These are phyloP conservation scores for Suillus sp. DNA, from an alignment of 768 basidiomycete species.

Conservation along the genomic window DNA sequence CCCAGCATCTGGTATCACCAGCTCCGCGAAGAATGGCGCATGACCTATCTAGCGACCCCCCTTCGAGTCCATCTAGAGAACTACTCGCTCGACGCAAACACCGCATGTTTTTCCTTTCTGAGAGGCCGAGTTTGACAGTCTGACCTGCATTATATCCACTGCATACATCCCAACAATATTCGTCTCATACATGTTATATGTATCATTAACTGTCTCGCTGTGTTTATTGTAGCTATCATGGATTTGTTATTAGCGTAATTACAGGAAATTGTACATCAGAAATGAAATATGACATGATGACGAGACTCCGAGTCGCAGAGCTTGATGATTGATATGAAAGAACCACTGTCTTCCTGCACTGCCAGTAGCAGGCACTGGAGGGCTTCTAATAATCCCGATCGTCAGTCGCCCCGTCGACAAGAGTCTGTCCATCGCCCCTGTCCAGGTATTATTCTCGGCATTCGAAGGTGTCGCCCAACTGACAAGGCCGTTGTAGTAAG, in stretches of 20 bases:
- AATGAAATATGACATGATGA: not conserved
- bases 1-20: constrained; percentile 69
- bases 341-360: not conserved
- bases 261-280: constrained; percentile 8
- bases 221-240: constrained; percentile 6
- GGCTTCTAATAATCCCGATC: not conserved
- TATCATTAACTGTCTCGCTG: constrained; percentile 12
- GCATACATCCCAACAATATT: constrained; percentile 2
- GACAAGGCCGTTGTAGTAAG: not conserved
- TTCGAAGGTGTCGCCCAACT: not conserved
- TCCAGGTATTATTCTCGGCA: not conserved
- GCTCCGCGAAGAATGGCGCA: constrained; percentile 44
- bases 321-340: not conserved
- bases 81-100: constrained; percentile 42
- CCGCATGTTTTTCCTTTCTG: constrained; percentile 32
- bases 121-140: constrained; percentile 4
- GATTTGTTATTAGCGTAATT: constrained; percentile 11
- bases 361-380: not conserved
- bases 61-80: constrained; percentile 50
- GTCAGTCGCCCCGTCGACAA: not conserved
- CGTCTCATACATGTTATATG: constrained; percentile 6
- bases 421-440: not conserved
- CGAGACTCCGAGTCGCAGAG: constrained; percentile 2
- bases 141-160: constrained; percentile 3
- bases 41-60: constrained; percentile 50